These are phyloP conservation scores for Fusarium sp. DNA, from an alignment of 2,329 filamentous ascomycete genomes.

Conservation along the genomic window DNA sequence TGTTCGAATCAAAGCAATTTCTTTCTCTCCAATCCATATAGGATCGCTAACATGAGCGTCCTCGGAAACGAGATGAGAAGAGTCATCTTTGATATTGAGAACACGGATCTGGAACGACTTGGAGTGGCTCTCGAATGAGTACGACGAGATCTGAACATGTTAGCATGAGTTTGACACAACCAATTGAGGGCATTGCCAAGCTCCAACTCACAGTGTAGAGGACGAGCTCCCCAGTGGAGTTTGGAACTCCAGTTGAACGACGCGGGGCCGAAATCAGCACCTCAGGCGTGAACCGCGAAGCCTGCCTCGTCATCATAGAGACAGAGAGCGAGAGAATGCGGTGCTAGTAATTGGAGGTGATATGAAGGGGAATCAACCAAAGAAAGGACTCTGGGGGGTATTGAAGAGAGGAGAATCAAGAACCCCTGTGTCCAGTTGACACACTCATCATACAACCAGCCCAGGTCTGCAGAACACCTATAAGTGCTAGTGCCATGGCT, in stretches of 20 bases:
- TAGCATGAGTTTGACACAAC: not conserved
- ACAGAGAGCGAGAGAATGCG: not conserved
- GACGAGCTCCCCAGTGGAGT: constrained; percentile 69
- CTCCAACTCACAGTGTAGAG: constrained; percentile 66
- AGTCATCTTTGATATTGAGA: constrained; percentile 73
- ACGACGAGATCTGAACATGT: constrained; percentile 67
- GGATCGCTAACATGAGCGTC: constrained; percentile 74
- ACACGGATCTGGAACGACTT: constrained; percentile 75
- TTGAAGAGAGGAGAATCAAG: constrained; percentile 6
- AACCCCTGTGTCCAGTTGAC: constrained; percentile 23
- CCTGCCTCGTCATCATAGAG: constrained; percentile 72
- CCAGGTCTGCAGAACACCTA: not conserved
- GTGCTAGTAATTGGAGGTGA: not conserved
- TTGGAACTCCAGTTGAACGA: constrained; percentile 75
- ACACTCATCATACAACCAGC: constrained; percentile 28
- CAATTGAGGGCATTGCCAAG: constrained; percentile 2
- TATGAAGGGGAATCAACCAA: not conserved
- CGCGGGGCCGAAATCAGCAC: constrained; percentile 80
- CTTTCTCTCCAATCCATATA: constrained; percentile 77
- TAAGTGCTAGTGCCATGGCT: not conserved
- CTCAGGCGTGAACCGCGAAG: constrained; percentile 78
- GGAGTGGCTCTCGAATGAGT: constrained; percentile 80
- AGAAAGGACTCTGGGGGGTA: not conserved
- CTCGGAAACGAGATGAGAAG: constrained; percentile 72
- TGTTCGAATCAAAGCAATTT: constrained; percentile 64